Evolutionary conservation across 2,329 filamentous ascomycete genomes (phyloP).

Genomic region (Aspergillus felis): DNA sequence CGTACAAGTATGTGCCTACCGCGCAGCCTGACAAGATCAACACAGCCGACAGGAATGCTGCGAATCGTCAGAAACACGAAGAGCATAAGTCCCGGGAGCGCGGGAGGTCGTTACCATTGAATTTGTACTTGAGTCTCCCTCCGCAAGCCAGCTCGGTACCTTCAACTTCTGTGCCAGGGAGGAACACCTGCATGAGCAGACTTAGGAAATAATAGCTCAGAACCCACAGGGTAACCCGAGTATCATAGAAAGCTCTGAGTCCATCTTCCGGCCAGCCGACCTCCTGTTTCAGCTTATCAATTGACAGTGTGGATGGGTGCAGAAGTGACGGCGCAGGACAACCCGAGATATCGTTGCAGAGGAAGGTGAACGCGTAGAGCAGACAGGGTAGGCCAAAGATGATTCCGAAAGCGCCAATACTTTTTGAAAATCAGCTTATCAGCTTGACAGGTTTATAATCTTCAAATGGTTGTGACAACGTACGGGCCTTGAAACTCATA

Average conservation of each 20-base stretch:
- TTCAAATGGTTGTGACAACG: constrained; percentile 15
- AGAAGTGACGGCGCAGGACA: constrained; percentile 83
- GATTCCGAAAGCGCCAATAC: constrained; percentile 71
- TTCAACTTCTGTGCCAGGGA: constrained; percentile 69
- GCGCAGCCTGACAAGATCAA: constrained; percentile 67
- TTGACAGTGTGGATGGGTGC: constrained; percentile 64
- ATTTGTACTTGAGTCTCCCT: constrained; percentile 74
- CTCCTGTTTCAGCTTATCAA: constrained; percentile 71
- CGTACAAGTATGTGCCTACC: constrained; percentile 71
- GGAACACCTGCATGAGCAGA: constrained; percentile 67
- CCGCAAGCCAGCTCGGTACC: constrained; percentile 68
- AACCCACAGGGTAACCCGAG: constrained; percentile 64
- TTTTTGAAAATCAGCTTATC: constrained; percentile 34
- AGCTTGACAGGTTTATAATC: constrained; percentile 3
- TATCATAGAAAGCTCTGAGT: constrained; percentile 65
- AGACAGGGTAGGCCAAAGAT: constrained; percentile 76
- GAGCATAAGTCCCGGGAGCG: neutral
- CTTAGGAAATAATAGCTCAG: constrained; percentile 75
- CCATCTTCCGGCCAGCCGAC: constrained; percentile 76
- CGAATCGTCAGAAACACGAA: constrained; percentile 14
- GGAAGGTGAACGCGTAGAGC: constrained; percentile 74
- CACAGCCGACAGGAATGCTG: constrained; percentile 72
- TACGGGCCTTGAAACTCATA: constrained; percentile 49
- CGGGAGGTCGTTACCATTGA: constrained; percentile 58
- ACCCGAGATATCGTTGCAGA: constrained; percentile 88